Base-by-base conservation (phyloP, 192 early-diverging fungal genomes). In the Entomortierella lignicola region DNA sequence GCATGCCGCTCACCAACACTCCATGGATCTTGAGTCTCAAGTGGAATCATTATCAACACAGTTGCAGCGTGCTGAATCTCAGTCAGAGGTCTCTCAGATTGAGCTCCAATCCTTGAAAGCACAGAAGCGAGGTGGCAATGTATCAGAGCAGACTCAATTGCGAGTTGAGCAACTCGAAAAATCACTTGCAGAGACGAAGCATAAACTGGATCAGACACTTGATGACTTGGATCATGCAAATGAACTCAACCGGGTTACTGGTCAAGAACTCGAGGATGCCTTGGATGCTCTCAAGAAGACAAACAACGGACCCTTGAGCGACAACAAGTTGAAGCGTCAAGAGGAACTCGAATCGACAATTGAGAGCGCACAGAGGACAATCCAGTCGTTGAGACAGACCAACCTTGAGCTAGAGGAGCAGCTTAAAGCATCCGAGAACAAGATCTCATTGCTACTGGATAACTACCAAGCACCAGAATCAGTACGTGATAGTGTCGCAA, bases 341-440 rank as follows among this genome's bases (percentile, higher is more conserved):
- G 58, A 59, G 23, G 75, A 64, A 12, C 51, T 66, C 20, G 75
- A 70, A n/a, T 18, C 39, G 0, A 47, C 66, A 12, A 25, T 77
- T n/a, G 60, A 69, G 18, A 53, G 54, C 29, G 64, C 64, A n/a
- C 72, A 67, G 41, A 48, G 53, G 37, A 77, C 64, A 25, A 77
- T 77, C 41, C 53, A 48, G 26, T 48, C 44, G 0, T 20, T 80
- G 13, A 56, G 60, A 31, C 25, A 66, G 54, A 52, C 53, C 0
- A 81, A 81, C 50, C 66, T 63, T 13, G 60, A 72, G 21, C 52
- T 84, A 31, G 77, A 84, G 48, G 65, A 77, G n/a, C 72, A 77
- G 50, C 48, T 84, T 21, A 17, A 56, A 1, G 77, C 72, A 6
- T 58, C 67, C 1, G 77, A 84, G 56, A 75, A 74, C 62, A 75